phyloP scores from a whole-genome alignment of 2,329 filamentous ascomycete species.

The Pyricularia grisea region DNA sequence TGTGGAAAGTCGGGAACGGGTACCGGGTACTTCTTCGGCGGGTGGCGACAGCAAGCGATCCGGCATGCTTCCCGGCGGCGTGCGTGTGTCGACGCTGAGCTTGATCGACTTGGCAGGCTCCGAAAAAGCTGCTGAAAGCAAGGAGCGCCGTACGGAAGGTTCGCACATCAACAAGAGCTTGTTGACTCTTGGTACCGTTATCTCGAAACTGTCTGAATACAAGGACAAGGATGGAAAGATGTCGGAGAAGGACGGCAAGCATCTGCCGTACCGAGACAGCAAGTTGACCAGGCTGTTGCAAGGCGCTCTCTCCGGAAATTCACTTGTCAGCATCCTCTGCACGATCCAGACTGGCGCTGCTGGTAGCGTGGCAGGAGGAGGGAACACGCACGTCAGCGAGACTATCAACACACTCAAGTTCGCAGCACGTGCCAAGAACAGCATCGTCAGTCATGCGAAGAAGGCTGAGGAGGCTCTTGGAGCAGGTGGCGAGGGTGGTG shows the following conservation, averaged over 20 bases:
- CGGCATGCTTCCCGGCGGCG: constrained; percentile 70
- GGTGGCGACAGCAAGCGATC: constrained; percentile 55
- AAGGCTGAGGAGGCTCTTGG: constrained; percentile 83
- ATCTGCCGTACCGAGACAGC: constrained; percentile 93
- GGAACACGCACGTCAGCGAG: constrained; percentile 71
- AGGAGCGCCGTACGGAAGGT: constrained; percentile 87
- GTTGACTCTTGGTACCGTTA: constrained; percentile 89
- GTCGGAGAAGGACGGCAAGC: constrained; percentile 75
- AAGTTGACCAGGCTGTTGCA: constrained; percentile 91
- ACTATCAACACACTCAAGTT: constrained; percentile 96
- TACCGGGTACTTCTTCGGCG: constrained; percentile 38
- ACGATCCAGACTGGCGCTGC: constrained; percentile 84
- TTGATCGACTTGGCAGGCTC: constrained; percentile 95
- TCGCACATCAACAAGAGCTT: constrained; percentile 98
- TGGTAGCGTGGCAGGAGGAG: constrained; percentile 57
- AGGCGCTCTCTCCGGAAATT: constrained; percentile 84
- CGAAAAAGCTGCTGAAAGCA: constrained; percentile 89
- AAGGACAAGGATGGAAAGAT: constrained; percentile 72
- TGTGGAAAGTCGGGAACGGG: constrained; percentile 87
- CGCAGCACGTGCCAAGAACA: constrained; percentile 93
- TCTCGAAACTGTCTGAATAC: constrained; percentile 79
- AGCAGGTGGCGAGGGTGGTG: constrained; percentile 72
- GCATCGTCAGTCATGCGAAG: constrained; percentile 94
- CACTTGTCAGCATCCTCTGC: constrained; percentile 92
- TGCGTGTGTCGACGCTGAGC: constrained; percentile 89